These are phyloP conservation scores for Hypoxylon trugodes DNA, from an alignment of 495 filamentous ascomycete species.

Conservation along the genomic window DNA sequence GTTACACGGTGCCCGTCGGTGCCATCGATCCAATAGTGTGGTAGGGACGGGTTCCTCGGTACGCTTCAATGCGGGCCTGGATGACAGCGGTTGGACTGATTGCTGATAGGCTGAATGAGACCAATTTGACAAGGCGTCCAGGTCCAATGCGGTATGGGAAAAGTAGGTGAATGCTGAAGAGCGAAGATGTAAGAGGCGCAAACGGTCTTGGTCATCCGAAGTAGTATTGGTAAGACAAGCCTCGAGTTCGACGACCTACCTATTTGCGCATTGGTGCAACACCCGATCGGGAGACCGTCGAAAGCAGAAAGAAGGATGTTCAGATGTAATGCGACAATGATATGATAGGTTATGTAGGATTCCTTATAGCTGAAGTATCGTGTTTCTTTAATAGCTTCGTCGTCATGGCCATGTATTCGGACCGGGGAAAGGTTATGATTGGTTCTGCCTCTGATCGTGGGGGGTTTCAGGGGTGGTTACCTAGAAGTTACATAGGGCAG, in stretches of 20 bases:
- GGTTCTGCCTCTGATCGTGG: not conserved
- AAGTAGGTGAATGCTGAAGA: conserved; percentile 16
- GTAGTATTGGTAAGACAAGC: conserved; percentile 22
- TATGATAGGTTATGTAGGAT: conserved; percentile 1
- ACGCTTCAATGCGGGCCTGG: conserved; percentile 22
- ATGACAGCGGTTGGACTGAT: conserved; percentile 10
- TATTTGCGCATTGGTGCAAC: conserved; percentile 16
- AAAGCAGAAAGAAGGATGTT: not conserved
- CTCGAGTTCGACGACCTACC: conserved; percentile 11
- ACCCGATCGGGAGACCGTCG: conserved; percentile 5
- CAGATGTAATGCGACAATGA: conserved; percentile 17
- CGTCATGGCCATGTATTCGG: conserved; percentile 8
- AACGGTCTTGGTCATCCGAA: no score
- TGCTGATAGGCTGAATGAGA: conserved; percentile 1
- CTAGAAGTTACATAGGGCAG: not conserved
- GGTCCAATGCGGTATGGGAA: conserved; percentile 22
- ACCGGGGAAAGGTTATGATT: conserved; percentile 2
- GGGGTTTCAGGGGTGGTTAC: not conserved
- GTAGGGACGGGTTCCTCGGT: conserved; percentile 18
- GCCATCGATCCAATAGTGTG: conserved; percentile 34
- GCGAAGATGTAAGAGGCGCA: conserved; percentile 28
- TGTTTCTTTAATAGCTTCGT: conserved; percentile 10
- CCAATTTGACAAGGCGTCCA: no score
- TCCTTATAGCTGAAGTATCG: conserved; percentile 2
- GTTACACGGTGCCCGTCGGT: conserved; percentile 17